Conservation (phyloP, 2,329 filamentous ascomycete genomes). For the Aaosphaeria arxii region DNA sequence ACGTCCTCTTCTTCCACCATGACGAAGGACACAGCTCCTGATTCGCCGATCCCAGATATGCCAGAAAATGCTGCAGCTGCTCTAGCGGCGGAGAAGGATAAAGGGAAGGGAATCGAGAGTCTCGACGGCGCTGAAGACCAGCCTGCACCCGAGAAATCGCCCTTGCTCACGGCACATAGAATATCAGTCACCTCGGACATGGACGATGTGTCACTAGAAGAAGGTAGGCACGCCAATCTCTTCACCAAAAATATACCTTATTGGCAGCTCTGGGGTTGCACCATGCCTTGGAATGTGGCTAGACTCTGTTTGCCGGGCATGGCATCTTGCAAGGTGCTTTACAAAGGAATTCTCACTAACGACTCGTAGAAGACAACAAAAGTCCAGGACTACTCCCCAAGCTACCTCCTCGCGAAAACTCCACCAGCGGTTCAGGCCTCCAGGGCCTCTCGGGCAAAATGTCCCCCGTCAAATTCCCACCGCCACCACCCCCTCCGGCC, state of each 20-base stretch:
- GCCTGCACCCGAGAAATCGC: conserved; percentile 45
- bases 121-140: conserved; percentile 12
- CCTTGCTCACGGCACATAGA: conserved; percentile 51
- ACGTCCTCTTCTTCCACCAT: conserved; percentile 26
- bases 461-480: conserved; percentile 57
- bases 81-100: conserved; percentile 6
- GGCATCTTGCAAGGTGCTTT: no score
- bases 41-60: conserved; percentile 18
- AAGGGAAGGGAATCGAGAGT: conserved; percentile 4
- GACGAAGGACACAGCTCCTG: conserved; percentile 20
- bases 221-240: conserved; percentile 45
- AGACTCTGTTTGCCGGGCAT: no score
- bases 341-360: no score
- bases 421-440: conserved; percentile 32
- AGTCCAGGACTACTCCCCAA: conserved; percentile 43
- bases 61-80: conserved; percentile 4
- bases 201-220: conserved; percentile 63
- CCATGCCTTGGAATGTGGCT: no score
- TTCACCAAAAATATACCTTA: background rate
- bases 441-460: conserved; percentile 71
- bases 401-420: conserved; percentile 50
- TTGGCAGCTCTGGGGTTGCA: no score
- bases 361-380: conserved; percentile 21
- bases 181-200: conserved; percentile 56
- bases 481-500: conserved; percentile 27